Evolutionary conservation across 306 rosid species (phyloP), one percentile per base, ranked within the genome.

Genomic region (Vigna nakashimae): DNA sequence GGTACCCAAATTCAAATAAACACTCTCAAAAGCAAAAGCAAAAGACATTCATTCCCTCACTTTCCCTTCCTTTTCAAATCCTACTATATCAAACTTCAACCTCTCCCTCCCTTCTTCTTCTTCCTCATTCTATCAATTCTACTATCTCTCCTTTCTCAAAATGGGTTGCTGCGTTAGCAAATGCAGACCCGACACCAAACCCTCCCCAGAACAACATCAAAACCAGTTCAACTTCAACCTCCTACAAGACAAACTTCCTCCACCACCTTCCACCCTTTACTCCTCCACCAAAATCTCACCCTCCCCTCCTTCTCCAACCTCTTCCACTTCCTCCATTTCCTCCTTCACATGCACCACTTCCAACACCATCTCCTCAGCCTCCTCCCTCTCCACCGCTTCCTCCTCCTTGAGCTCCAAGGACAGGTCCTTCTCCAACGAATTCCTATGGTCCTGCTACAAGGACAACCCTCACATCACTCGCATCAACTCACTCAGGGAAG

Each of bases 131-230:
- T 11, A 81, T 58, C 56, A 52, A 66, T n/a, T 24, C 18, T 10
- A 15, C 7, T 20, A 9, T 13, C 0, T 13, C 0, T 9, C 46
- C 0, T 62, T 51, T 17, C 75, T 17, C 70, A 34, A 82, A 82
- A 92, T 95, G 99, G 98, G 97, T 67, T 89, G 90, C 71, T 95
- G 99, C 93, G 85, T 95, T 46, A 92, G 99, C 90, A 95, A 92
- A 90, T 92, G 92, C 90, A 85, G 26, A 62, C 95, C 93, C 86
- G 78, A 81, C 66, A 71, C 75, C 52, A 82, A 65, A 65, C 71
- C 77, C 14, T 17, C 82, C 67, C 72, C 18, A 0, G 22, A 56
- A 11, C 63, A 69, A 28, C 71, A 66, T 26, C 67, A 76, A 2
- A 18, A 48, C 2, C 50, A 30, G 13, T 36, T 59, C 18, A 59